Conservation (phyloP, 2,329 filamentous ascomycete genomes). For the Venturia asperata region DNA sequence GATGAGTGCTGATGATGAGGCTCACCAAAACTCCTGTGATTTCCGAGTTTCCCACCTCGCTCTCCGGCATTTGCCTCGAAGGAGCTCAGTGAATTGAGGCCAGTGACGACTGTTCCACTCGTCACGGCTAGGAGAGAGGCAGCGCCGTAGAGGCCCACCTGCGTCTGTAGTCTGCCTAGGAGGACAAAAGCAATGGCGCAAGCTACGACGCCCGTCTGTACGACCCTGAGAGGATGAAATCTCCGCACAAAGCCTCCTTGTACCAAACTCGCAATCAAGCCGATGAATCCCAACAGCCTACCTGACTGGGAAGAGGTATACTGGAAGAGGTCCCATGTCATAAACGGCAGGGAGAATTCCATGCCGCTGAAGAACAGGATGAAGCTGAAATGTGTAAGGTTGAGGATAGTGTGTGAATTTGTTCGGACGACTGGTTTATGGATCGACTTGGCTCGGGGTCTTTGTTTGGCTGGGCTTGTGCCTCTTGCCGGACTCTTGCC, state of each 20-base stretch:
- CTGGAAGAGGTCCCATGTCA: constrained; percentile 90
- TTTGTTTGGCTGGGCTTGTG: constrained; percentile 23
- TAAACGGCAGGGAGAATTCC: constrained; percentile 95
- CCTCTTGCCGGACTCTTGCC: not conserved
- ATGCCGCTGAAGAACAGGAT: constrained; percentile 96
- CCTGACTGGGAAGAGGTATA: constrained; percentile 77
- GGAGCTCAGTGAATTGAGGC: constrained; percentile 82
- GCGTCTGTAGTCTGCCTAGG: constrained; percentile 61
- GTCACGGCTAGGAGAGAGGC: constrained; percentile 81
- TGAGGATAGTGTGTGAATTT: constrained; percentile 77
- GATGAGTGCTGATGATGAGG: not conserved
- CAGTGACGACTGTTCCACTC: constrained; percentile 89
- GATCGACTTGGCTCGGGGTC: constrained; percentile 24
- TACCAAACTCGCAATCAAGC: constrained; percentile 81
- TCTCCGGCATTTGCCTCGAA: constrained; percentile 78
- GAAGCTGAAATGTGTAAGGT: constrained; percentile 80
- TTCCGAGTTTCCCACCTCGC: constrained; percentile 78
- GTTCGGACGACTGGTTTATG: constrained; percentile 46
- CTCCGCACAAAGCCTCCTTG: constrained; percentile 88
- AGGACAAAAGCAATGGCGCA: constrained; percentile 76
- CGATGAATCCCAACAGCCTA: constrained; percentile 80
- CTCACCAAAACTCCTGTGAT: constrained; percentile 59
- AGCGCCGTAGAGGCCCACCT: constrained; percentile 68
- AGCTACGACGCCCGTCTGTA: constrained; percentile 69
- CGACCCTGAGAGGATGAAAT: constrained; percentile 70